Evolutionary conservation across 495 filamentous ascomycete genomes (phyloP).

Genomic region (Lophium mytilinum): DNA sequence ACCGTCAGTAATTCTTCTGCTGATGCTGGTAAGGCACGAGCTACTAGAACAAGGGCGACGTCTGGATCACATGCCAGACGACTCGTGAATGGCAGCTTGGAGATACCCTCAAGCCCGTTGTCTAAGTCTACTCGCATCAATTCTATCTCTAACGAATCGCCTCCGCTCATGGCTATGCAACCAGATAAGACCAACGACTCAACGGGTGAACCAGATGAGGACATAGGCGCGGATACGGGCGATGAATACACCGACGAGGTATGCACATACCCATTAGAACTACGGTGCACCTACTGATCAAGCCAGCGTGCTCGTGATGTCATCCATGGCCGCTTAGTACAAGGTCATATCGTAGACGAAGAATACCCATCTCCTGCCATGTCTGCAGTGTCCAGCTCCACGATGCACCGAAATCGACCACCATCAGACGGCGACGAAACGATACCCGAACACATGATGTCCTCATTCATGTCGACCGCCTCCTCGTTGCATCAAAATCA

Average conservation of each 20-base stretch:
- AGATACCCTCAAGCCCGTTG: slow-evolving; percentile 17
- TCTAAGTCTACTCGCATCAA: slow-evolving; percentile 15
- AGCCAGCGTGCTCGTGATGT: slow-evolving; percentile 70
- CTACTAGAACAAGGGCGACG: slow-evolving; percentile 5
- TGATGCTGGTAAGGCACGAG: slow-evolving; percentile 10
- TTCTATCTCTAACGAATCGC: slow-evolving; percentile 11
- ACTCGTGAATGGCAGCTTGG: slow-evolving; percentile 4
- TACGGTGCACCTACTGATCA: neutral
- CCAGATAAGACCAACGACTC: neutral
- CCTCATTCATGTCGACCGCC: slow-evolving; percentile 55
- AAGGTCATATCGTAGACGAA: slow-evolving; percentile 93
- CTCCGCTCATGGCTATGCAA: slow-evolving; percentile 1
- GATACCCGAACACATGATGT: slow-evolving; percentile 51
- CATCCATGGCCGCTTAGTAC: slow-evolving; percentile 83
- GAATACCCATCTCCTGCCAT: slow-evolving; percentile 71
- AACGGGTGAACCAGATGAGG: neutral
- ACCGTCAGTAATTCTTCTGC: neutral
- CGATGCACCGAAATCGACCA: slow-evolving; percentile 35
- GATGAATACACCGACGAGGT: slow-evolving; percentile 72
- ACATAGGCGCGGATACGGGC: slow-evolving; percentile 40
- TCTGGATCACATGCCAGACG: slow-evolving; percentile 14
- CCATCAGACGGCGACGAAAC: slow-evolving; percentile 39
- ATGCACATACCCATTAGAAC: neutral
- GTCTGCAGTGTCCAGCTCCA: slow-evolving; percentile 53
- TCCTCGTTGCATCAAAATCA: slow-evolving; percentile 40